Percentiles rank a stretch among this genome's conserved stretches.
Evolutionary conservation across 2,329 filamentous ascomycete species (phyloP).

Genomic region (Scytalidium lignicola): DNA sequence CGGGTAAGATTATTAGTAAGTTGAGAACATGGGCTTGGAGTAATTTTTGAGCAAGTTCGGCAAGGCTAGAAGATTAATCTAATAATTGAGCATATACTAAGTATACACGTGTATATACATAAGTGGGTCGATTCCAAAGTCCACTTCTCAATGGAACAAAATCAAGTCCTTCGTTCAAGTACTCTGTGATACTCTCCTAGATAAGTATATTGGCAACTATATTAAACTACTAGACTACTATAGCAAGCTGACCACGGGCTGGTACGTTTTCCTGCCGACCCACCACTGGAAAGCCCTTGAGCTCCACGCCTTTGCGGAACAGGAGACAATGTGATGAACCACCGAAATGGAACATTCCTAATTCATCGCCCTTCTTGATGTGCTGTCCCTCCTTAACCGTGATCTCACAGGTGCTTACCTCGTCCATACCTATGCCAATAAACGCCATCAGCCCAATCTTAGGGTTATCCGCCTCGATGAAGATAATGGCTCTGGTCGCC

Average conservation of each 20-base stretch:
- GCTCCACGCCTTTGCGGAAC: constrained; percentile 47
- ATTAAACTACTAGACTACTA: too few species aligned
- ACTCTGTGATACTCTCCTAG: too few species aligned
- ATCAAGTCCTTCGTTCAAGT: too few species aligned
- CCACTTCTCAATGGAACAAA: too few species aligned
- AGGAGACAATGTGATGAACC: constrained; percentile 65
- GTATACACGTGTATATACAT: too few species aligned
- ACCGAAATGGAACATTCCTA: constrained; percentile 80
- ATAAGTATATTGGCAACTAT: too few species aligned
- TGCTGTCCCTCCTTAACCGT: constrained; percentile 61
- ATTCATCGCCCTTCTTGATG: constrained; percentile 63
- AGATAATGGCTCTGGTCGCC: constrained; percentile 66
- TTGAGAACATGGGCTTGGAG: too few species aligned
- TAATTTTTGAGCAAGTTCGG: too few species aligned
- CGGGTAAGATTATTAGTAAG: too few species aligned
- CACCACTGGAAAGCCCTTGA: not conserved
- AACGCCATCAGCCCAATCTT: constrained; percentile 66
- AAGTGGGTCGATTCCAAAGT: too few species aligned
- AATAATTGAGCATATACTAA: too few species aligned
- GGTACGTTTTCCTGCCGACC: not conserved
- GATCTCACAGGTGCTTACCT: constrained; percentile 69
- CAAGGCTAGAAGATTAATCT: too few species aligned
- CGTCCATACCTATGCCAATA: constrained; percentile 69
- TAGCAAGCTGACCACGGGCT: not conserved
- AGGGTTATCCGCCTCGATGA: constrained; percentile 64